Conservation (phyloP, 768 basidiomycete species). For the Suillus cothurnatus region DNA sequence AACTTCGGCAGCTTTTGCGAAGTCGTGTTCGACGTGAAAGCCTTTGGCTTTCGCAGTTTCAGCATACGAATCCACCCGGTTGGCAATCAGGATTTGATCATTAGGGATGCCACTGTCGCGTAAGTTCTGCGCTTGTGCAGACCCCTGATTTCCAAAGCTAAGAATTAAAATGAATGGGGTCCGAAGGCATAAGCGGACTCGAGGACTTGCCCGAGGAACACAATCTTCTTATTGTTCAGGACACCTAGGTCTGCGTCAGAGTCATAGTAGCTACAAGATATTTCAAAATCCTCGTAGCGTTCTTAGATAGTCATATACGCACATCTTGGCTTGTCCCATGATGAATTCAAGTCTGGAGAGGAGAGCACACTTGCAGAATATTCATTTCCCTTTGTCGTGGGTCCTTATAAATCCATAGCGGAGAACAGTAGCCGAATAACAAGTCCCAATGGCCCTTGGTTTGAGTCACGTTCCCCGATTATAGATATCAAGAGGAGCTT, state of each 20-base stretch:
- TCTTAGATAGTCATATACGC: conserved; percentile 19
- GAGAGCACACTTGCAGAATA: background rate
- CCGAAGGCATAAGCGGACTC: background rate
- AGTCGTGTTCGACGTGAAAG: conserved; percentile 59
- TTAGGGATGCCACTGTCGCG: conserved; percentile 65
- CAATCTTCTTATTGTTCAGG: conserved; percentile 52
- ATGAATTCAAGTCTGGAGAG: conserved; percentile 6
- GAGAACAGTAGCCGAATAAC: conserved; percentile 11
- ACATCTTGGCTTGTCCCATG: conserved; percentile 57
- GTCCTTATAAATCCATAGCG: conserved; percentile 9
- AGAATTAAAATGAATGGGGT: background rate
- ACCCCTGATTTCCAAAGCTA: conserved; percentile 68
- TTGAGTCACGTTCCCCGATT: conserved; percentile 16
- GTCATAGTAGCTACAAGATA: conserved; percentile 49
- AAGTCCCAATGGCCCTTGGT: background rate
- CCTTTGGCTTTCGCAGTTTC: conserved; percentile 57
- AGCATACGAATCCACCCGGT: conserved; percentile 59
- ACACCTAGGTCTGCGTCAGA: conserved; percentile 55
- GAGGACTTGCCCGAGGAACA: conserved; percentile 55
- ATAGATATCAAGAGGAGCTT: conserved; percentile 15
- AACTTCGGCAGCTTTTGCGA: conserved; percentile 52
- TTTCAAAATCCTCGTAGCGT: background rate
- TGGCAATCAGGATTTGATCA: conserved; percentile 60
- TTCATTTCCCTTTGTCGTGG: background rate
- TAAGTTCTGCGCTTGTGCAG: conserved; percentile 67